Evolutionary conservation across 139 green algal species (phyloP), one percentile per base, ranked within the genome.

Genomic region (Auxenochlorella pyrenoidosa): DNA sequence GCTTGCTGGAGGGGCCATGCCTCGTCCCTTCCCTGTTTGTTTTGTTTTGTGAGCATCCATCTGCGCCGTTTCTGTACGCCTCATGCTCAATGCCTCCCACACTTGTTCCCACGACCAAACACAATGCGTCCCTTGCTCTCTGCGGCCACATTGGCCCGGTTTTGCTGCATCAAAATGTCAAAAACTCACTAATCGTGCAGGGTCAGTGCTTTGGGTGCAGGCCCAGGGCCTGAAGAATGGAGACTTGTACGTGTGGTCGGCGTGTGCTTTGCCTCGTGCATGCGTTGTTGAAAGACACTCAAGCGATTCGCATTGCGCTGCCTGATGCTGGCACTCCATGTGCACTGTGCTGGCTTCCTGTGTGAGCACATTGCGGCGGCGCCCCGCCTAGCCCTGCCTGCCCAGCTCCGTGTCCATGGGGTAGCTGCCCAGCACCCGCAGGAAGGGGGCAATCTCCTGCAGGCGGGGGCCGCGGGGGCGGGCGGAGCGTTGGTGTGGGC

Each of bases 391-490:
- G 54, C 66, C 34, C 34, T 19, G n/a, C 58, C 47, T 34, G 91
- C 47, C 84, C 59, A 84, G 44, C 75, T 93, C 87, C 0, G 81
- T 92, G 90, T 96, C 94, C 86, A 94, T 92, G 0, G 97, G 97
- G 90, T 98, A 99, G 83, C 92, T 95, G 47, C 97, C 97, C 71
- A 99, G 94, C 65, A 99, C 97, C 24, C 97, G 92, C 87, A 99
- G 83, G 91, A 98, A 99, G 19, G 95, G 94, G 0, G 96, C 92
- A 80, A 96, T 94, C 89, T 99, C 97, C 91, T 98, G 90, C 68
- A 87, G 26, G 10, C 1, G 41, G 18, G 10, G 6, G 58, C 16
- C 47, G 19, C n/a, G 4, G n/a, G 5, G 41, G 28, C 30, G 51
- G 40, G 40, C n/a, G 21, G 40, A 26, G 21, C 0, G 21, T 0